Evolutionary conservation across 345 rosid genomes (phyloP).

Genomic region (Combretum micranthum): DNA sequence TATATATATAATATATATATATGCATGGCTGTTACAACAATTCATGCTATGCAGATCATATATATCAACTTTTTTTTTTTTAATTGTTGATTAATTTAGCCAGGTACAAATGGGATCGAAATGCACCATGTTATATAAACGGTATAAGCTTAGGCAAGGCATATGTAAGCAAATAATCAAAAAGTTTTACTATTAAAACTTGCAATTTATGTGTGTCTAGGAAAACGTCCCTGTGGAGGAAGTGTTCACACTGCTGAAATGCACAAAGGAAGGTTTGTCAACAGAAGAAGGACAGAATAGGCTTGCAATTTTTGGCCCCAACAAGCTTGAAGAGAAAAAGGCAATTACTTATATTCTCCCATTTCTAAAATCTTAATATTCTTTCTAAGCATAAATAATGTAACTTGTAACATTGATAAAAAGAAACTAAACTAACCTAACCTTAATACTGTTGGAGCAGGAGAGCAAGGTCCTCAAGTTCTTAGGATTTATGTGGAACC

Average conservation of each 20-base stretch:
- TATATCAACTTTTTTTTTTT: too few species aligned
- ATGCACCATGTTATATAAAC: too few species aligned
- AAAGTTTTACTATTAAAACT: too few species aligned
- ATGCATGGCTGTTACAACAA: too few species aligned
- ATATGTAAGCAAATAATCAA: too few species aligned
- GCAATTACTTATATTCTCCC: not conserved
- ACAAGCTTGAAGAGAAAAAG: conserved; percentile 28
- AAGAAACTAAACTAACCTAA: not conserved
- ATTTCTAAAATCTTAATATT: not conserved
- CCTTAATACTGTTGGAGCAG: conserved; percentile 1
- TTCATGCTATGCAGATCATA: too few species aligned
- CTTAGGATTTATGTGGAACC: conserved; percentile 23
- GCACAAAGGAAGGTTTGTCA: conserved; percentile 12
- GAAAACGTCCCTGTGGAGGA: conserved; percentile 13
- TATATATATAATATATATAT: too few species aligned
- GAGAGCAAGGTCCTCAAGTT: conserved; percentile 21
- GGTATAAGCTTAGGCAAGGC: too few species aligned
- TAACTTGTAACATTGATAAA: too few species aligned
- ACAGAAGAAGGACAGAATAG: conserved; percentile 10
- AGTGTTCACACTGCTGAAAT: conserved; percentile 17
- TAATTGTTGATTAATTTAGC: too few species aligned
- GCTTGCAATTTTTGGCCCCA: conserved; percentile 14
- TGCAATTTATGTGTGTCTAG: not conserved
- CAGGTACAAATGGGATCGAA: too few species aligned
- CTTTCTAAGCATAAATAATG: not conserved